These are phyloP conservation scores for Stachybotrys chlorohalonatus DNA, from an alignment of 2,329 filamentous ascomycete species.

Conservation along the genomic window DNA sequence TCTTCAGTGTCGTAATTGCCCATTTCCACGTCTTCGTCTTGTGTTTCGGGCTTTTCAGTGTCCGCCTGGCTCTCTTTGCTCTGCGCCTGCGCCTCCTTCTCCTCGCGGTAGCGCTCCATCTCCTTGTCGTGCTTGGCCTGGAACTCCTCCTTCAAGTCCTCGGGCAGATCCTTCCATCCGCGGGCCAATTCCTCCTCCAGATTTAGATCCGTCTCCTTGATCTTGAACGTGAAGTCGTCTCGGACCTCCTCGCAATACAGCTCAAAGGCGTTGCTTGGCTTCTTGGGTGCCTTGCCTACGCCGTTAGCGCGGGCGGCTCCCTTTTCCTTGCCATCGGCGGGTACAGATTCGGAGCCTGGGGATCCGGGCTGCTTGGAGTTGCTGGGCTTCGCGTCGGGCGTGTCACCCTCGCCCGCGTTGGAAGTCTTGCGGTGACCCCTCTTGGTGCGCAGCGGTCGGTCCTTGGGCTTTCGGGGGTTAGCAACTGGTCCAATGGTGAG, in stretches of 20 bases:
- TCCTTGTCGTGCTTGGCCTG: constrained; percentile 23
- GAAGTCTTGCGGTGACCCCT: constrained; percentile 59
- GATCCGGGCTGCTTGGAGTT: constrained; percentile 37
- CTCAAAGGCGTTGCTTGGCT: constrained; percentile 41
- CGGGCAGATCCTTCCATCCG: constrained; percentile 44
- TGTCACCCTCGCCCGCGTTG: constrained; percentile 31
- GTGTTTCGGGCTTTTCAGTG: constrained; percentile 20
- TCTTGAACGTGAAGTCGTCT: constrained; percentile 32
- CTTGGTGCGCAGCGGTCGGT: constrained; percentile 69
- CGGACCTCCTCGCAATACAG: constrained; percentile 44
- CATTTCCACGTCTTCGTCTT: constrained; percentile 43
- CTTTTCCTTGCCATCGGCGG: constrained; percentile 19
- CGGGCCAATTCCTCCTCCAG: constrained; percentile 47
- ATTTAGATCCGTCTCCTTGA: constrained; percentile 29
- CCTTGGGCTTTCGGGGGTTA: constrained; percentile 53
- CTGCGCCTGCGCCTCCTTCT: constrained; percentile 9
- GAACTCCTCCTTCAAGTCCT: constrained; percentile 40
- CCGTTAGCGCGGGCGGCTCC: constrained; percentile 26
- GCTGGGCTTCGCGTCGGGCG: constrained; percentile 29
- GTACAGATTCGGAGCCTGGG: constrained; percentile 38
- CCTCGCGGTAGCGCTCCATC: constrained; percentile 14
- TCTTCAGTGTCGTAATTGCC: constrained; percentile 35
- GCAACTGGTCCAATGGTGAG: constrained; percentile 22
- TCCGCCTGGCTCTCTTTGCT: constrained; percentile 13
- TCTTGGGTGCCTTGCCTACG: constrained; percentile 29